Percentiles rank a stretch among this genome's conserved stretches.
Evolutionary conservation across 352 stramenopile genomes (phyloP).

Genomic region (Pythium monospermum): DNA sequence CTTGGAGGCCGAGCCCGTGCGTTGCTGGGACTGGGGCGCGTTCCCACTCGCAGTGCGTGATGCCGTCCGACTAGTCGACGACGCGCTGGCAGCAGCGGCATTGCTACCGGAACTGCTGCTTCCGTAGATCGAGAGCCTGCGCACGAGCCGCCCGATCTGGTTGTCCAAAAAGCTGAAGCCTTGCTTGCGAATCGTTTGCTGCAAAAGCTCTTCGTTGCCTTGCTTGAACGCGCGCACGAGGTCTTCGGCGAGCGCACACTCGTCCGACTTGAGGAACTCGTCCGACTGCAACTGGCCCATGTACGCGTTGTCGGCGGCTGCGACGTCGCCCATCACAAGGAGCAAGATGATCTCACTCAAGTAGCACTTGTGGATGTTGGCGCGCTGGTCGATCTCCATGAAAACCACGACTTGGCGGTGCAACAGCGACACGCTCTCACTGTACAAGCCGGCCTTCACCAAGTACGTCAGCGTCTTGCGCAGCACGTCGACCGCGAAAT

Average conservation of each 20-base stretch:
- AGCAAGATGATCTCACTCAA: conserved; percentile 64
- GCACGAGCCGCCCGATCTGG: conserved; percentile 59
- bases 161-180: conserved; percentile 77
- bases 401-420: conserved; percentile 52
- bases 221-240: conserved; percentile 75
- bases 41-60: conserved; percentile 16
- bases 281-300: conserved; percentile 76
- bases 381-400: conserved; percentile 52
- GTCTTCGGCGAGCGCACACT: conserved; percentile 72
- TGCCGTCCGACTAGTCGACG: conserved; percentile 21
- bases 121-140: conserved; percentile 66
- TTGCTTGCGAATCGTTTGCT: conserved; percentile 68
- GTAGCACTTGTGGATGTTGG: conserved; percentile 73
- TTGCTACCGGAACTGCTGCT: too few relatives aligned
- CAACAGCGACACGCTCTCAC: conserved; percentile 42
- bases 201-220: conserved; percentile 68
- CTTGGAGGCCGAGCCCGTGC: conserved; percentile 13
- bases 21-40: conserved; percentile 19
- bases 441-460: conserved; percentile 45
- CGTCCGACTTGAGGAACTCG: conserved; percentile 63
- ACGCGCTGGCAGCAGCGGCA: background rate
- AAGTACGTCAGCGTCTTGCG: conserved; percentile 74
- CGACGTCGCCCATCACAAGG: conserved; percentile 51
- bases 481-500: conserved; percentile 79
- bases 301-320: conserved; percentile 72